Conservation (phyloP, 805 yeast genomes). For the Blastobotrys mokoenaii region DNA sequence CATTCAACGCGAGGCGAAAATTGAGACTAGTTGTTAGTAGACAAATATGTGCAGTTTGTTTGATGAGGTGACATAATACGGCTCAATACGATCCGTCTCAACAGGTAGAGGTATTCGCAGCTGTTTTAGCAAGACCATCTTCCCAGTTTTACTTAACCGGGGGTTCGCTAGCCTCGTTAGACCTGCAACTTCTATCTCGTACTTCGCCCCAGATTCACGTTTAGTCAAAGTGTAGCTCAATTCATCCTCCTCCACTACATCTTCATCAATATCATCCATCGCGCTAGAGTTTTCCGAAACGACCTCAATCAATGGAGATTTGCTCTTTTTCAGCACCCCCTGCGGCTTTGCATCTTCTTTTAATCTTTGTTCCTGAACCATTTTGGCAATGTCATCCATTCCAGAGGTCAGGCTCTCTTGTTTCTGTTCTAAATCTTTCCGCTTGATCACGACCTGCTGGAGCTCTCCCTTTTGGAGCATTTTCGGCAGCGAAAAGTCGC, state of each 20-base stretch:
- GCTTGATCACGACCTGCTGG: slow-evolving; percentile 31
- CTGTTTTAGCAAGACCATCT: too few relatives aligned
- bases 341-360: background rate
- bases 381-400: slow-evolving; percentile 24
- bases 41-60: slow-evolving; percentile 1
- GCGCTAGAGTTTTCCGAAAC: background rate
- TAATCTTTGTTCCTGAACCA: background rate
- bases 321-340: background rate
- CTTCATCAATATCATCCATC: background rate
- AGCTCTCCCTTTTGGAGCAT: slow-evolving; percentile 61
- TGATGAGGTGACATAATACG: background rate
- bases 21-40: too few relatives aligned
- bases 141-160: too few relatives aligned
- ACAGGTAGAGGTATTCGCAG: background rate
- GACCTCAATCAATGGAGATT: background rate
- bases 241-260: background rate
- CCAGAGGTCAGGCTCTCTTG: slow-evolving; percentile 9
- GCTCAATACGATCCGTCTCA: background rate
- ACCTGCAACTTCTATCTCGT: background rate
- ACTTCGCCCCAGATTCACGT: background rate
- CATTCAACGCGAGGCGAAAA: too few relatives aligned
- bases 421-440: background rate
- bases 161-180: background rate
- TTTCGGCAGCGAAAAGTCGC: slow-evolving; percentile 61
- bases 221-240: background rate